Evolutionary conservation across 2,329 filamentous ascomycete genomes (phyloP).

Genomic region (Knoxdaviesia proteae): DNA sequence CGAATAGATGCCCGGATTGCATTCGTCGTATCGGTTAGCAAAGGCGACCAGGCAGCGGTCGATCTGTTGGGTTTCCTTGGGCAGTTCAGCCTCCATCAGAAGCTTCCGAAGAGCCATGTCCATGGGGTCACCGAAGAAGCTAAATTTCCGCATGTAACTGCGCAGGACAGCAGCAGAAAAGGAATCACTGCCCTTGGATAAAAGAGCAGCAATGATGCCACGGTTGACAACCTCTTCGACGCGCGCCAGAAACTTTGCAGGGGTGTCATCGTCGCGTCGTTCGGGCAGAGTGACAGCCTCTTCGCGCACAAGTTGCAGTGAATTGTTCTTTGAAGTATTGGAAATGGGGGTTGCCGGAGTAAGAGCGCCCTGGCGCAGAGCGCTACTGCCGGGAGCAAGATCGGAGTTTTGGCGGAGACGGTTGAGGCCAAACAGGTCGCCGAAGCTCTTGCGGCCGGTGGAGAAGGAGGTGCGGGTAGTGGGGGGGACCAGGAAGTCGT

Average conservation of each 20-base stretch:
- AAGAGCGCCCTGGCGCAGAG: conserved; percentile 39
- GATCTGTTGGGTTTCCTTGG: conserved; percentile 95
- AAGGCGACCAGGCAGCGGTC: conserved; percentile 87
- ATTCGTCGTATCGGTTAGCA: conserved; percentile 92
- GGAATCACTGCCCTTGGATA: conserved; percentile 69
- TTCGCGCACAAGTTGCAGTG: conserved; percentile 56
- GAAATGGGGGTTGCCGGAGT: conserved; percentile 50
- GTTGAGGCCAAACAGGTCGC: conserved; percentile 62
- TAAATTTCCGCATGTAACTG: conserved; percentile 88
- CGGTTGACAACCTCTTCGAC: conserved; percentile 64
- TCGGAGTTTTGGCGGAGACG: conserved; percentile 71
- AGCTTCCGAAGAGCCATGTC: conserved; percentile 95
- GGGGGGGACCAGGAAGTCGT: conserved; percentile 46
- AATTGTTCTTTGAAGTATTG: conserved; percentile 59
- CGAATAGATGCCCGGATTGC: conserved; percentile 88
- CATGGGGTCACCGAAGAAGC: conserved; percentile 91
- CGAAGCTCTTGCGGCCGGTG: conserved; percentile 82
- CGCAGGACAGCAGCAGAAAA: conserved; percentile 70
- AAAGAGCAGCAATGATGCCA: conserved; percentile 61
- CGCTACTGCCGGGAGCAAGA: conserved; percentile 26
- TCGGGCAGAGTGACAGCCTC: conserved; percentile 47
- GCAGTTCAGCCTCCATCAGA: conserved; percentile 87
- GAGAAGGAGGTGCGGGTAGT: conserved; percentile 63
- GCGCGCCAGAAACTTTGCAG: conserved; percentile 69
- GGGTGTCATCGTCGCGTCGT: conserved; percentile 69